Base-by-base conservation (phyloP, 2,329 filamentous ascomycete genomes). In the Neonectria hederae region DNA sequence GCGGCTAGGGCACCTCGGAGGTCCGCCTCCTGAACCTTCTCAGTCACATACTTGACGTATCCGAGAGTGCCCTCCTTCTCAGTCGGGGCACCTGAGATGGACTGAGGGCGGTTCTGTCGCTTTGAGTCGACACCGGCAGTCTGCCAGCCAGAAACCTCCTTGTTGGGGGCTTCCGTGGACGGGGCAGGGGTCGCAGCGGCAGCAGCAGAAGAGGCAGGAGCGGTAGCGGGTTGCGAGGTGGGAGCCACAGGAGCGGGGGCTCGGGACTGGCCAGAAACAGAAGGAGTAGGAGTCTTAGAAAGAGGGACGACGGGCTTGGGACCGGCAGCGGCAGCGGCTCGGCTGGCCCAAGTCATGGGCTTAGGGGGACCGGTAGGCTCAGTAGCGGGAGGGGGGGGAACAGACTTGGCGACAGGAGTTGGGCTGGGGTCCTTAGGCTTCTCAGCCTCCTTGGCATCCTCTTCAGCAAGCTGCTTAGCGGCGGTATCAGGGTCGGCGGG, bases 11-110 rank as follows among this genome's bases (percentile, higher is more conserved):
- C 86, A 57, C 86, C 84, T 78, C 86, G 90, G 64, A 99, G 84
- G 51, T 93, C 88, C 43, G 89, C 87, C 14, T 89, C 86, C 76
- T 92, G 87, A 56, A 99, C 90, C 81, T 94, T 94, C 35, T 97
- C 94, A 54, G 90, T 95, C 54, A 98, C 95, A 74, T 95, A 97
- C 85, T 97, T 97, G 80, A 99, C 93, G 80, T 97, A 98, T 21
- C 92, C 96, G 71, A 94, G 87, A 58, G 90, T 90, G 66, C 88
- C 88, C 67, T 95, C 91, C 75, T 93, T 91, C 75, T 94, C 92
- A 51, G 82, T 77, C n/a, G 82, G 79, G 26, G 84, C 79, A 54
- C 83, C 83, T 60, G 88, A 84, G 72, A 88, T 84, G 59, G 89
- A 87, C 79, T 92, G 90, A 55, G 87, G 87, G 68, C 93, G 89